Percentiles rank a stretch among this genome's conserved stretches.
phyloP scores from a whole-genome alignment of 176 grass and related monocot genomes.

The Calamus simplicifolius region DNA sequence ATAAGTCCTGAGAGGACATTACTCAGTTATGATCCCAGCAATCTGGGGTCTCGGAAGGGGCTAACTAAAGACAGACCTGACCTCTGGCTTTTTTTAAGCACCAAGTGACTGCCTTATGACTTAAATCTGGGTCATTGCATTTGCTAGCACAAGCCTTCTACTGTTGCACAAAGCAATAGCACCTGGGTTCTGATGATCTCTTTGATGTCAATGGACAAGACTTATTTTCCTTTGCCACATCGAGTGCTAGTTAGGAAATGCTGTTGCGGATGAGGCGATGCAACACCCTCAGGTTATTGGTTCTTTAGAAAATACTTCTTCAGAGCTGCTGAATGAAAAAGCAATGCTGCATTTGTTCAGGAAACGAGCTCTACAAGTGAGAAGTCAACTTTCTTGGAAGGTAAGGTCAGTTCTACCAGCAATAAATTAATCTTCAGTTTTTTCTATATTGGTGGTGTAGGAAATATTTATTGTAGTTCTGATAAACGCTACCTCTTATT shows the following conservation, averaged over 20 bases:
- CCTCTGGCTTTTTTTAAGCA: too few relatives aligned
- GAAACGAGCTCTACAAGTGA: slow-evolving; percentile 35
- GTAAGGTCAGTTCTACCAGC: slow-evolving; percentile 73
- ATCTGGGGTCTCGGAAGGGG: too few relatives aligned
- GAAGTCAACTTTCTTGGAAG: slow-evolving; percentile 39
- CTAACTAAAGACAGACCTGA: too few relatives aligned
- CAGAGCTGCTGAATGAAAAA: slow-evolving; percentile 37
- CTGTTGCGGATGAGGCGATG: slow-evolving; percentile 67
- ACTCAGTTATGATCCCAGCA: too few relatives aligned
- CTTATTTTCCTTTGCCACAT: neutral
- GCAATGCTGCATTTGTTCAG: slow-evolving; percentile 23
- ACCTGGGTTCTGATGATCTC: neutral
- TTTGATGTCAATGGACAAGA: slow-evolving; percentile 1
- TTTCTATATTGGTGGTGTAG: too few relatives aligned
- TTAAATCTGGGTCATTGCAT: too few relatives aligned
- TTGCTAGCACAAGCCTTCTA: too few relatives aligned
- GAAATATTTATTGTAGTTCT: too few relatives aligned
- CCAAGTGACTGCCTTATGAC: too few relatives aligned
- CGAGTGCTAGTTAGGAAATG: slow-evolving; percentile 45
- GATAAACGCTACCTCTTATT: too few relatives aligned
- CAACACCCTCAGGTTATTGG: slow-evolving; percentile 34
- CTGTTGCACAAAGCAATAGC: too few relatives aligned
- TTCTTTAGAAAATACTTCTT: slow-evolving; percentile 45
- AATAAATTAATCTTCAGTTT: neutral
- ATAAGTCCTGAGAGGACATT: neutral